Evolutionary conservation across 164 flowering plant genomes (phyloP).

Genomic region (Pachysandra terminalis): DNA sequence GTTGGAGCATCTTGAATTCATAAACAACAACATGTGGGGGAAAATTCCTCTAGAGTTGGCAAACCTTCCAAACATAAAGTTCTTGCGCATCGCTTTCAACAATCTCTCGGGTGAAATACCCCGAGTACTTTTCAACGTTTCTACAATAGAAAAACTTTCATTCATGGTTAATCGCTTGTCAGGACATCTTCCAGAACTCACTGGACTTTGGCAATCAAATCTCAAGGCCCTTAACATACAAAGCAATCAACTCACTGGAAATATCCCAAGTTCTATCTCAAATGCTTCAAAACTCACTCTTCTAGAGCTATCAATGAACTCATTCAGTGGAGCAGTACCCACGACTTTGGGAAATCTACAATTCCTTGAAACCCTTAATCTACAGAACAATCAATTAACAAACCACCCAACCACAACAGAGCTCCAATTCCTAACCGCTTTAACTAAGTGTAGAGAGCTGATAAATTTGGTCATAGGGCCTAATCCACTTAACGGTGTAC

Average conservation of each 20-base stretch:
- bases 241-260: constrained; percentile 13
- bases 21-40: not conserved
- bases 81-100: not conserved
- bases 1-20: not conserved
- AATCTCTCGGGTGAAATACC: constrained; percentile 19
- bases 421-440: constrained; percentile 19
- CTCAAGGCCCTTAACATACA: constrained; percentile 1
- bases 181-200: constrained; percentile 14
- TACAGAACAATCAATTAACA: constrained; percentile 15
- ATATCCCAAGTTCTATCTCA: constrained; percentile 20
- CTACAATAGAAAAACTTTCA: not conserved
- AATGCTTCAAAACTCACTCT: constrained; percentile 21
- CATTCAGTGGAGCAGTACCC: constrained; percentile 26
- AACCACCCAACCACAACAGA: constrained; percentile 5
- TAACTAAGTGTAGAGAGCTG: constrained; percentile 23
- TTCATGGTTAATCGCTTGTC: constrained; percentile 7
- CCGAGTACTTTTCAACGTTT: constrained; percentile 11
- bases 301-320: constrained; percentile 7
- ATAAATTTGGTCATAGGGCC: not conserved
- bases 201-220: constrained; percentile 14
- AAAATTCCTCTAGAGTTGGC: not conserved
- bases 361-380: constrained; percentile 7
- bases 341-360: constrained; percentile 20
- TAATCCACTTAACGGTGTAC: constrained; percentile 16
- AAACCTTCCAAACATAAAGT: not conserved